Evolutionary conservation across 2,329 filamentous ascomycete species (phyloP), one percentile per base, ranked within the genome.

Genomic region (Dactylonectria estremocensis): DNA sequence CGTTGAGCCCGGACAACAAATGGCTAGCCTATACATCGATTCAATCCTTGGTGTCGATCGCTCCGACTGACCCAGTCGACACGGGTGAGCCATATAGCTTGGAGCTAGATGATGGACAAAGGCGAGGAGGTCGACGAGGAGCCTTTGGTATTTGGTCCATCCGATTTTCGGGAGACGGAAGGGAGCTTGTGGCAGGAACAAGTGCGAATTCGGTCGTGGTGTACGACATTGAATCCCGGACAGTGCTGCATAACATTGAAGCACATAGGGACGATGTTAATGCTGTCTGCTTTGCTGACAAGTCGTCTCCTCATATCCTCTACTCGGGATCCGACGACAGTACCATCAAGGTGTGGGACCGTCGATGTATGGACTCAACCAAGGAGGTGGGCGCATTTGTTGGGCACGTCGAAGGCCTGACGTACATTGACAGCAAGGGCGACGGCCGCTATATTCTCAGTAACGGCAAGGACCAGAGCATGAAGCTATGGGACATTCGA

Each of bases 281-380:
- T 75, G 96, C 96, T 5, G 96, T 99, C 1, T 98, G 95, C 80
- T 98, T 97, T 76, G 96, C 95, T 1, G 95, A 98, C 80, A 91
- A 91, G 68, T 88, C 89, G 33, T 97, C 94, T 0, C 95, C 96
- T 1, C 95, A 99, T 78, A 95, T 98, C 68, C 86, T 99, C 3
- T 98, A 98, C 82, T 98, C 95, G 0, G 96, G 96, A 20, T 97
- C 95, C 0, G 96, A 99, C 77, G 96, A 99, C 77, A 92, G 93
- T 2, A 97, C 94, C 1, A 89, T 98, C 75, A 97, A 97, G 77
- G 94, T 99, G 2, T 99, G 96, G 96, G 96, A 99, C 77, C 89
- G 95, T 54, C 89, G 96, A 83, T 95, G 92, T 80, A 95, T 98
- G 86, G 94, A 93, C 46, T 94, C 97, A 76, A 90, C 91, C 2